Percentiles rank a stretch among this genome's conserved stretches.
Evolutionary conservation across 108 stramenopile genomes (phyloP).

Genomic region (Cyclotella cryptica): DNA sequence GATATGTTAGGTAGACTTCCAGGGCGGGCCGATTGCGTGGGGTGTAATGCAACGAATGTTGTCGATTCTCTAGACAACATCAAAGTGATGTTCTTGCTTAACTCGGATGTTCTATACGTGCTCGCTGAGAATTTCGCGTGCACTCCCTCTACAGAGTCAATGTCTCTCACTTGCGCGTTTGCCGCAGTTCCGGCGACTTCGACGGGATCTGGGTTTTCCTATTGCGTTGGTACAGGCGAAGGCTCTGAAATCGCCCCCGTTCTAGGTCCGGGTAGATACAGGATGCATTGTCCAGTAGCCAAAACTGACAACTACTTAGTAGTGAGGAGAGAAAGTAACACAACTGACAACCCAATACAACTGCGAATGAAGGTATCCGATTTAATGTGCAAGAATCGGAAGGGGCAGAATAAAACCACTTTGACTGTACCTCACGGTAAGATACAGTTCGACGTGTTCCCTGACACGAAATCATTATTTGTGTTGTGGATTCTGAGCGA

Average conservation of each 20-base stretch:
- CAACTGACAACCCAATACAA: conserved; percentile 9
- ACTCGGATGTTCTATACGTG: conserved; percentile 34
- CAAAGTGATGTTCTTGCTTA: conserved; percentile 40
- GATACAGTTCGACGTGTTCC: conserved; percentile 32
- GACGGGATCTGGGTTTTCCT: conserved; percentile 44
- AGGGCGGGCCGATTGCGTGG: conserved; percentile 4
- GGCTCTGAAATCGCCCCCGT: conserved; percentile 21
- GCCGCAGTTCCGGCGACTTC: conserved; percentile 43
- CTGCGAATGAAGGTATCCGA: conserved; percentile 21
- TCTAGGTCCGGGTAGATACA: conserved; percentile 23
- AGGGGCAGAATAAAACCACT: background rate
- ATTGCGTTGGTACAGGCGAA: conserved; percentile 34
- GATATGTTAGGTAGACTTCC: conserved; percentile 24
- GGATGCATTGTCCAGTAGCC: conserved; percentile 52
- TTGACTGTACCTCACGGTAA: conserved; percentile 34
- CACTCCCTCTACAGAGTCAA: conserved; percentile 28
- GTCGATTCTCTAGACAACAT: conserved; percentile 37
- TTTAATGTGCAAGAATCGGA: background rate
- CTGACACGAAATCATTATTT: conserved; percentile 36
- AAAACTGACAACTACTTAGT: conserved; percentile 36
- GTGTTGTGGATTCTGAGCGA: conserved; percentile 35
- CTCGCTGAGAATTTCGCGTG: conserved; percentile 42
- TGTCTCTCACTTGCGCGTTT: conserved; percentile 24
- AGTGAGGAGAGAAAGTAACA: conserved; percentile 16
- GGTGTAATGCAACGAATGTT: conserved; percentile 24